These are phyloP conservation scores for Fusarium chlamydosporum DNA, from an alignment of 2,329 filamentous ascomycete species.

Conservation along the genomic window DNA sequence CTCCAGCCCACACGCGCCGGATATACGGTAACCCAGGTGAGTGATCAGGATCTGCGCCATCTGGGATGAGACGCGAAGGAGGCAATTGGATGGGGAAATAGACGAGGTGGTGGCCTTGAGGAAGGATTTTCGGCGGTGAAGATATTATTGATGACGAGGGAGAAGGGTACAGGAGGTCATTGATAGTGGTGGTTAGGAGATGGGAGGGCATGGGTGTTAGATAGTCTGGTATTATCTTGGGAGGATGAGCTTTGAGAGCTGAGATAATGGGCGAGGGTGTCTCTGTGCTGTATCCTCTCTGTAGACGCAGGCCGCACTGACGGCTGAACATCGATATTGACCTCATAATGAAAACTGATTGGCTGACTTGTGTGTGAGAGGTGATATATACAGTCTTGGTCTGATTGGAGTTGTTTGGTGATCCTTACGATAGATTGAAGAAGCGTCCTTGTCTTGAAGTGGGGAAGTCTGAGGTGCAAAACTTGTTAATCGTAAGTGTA, in stretches of 20 bases:
- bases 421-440: background rate
- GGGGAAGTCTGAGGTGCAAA: slow-evolving; percentile 7
- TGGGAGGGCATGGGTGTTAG: slow-evolving; percentile 72
- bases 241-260: slow-evolving; percentile 47
- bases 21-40: slow-evolving; percentile 79
- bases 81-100: slow-evolving; percentile 84
- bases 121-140: slow-evolving; percentile 59
- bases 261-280: slow-evolving; percentile 28
- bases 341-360: slow-evolving; percentile 6
- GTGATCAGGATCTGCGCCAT: slow-evolving; percentile 88
- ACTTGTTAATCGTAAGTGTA: background rate
- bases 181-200: slow-evolving; percentile 74
- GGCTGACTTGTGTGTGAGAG: background rate
- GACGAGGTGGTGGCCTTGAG: slow-evolving; percentile 83
- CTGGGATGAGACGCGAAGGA: slow-evolving; percentile 74
- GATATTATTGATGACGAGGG: slow-evolving; percentile 35
- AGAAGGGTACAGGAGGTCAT: slow-evolving; percentile 63
- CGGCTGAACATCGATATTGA: slow-evolving; percentile 9
- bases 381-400: background rate
- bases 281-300: slow-evolving; percentile 25
- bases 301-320: slow-evolving; percentile 12
- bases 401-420: background rate
- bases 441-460: background rate
- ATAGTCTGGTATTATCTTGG: slow-evolving; percentile 60
- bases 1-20: slow-evolving; percentile 91